These are phyloP conservation scores for Ophiostoma angusticollis DNA, from an alignment of 2,329 filamentous ascomycete genomes.

Conservation along the genomic window DNA sequence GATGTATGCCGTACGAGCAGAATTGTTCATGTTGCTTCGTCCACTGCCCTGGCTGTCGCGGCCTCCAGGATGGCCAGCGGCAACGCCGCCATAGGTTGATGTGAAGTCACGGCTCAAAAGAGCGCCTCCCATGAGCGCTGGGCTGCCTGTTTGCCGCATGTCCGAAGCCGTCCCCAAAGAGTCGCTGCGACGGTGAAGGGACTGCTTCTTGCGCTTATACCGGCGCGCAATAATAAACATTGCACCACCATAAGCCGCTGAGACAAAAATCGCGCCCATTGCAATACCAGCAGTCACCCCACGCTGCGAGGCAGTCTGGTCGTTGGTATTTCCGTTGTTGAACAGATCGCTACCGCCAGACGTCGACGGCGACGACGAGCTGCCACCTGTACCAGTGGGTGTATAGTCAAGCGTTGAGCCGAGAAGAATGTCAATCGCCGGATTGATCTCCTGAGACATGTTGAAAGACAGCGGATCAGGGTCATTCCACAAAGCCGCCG, in stretches of 20 bases:
- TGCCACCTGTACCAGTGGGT: slow-evolving; percentile 24
- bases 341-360: slow-evolving; percentile 22
- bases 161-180: slow-evolving; percentile 51
- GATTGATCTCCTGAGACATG: slow-evolving; percentile 72
- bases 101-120: slow-evolving; percentile 42
- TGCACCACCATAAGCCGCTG: slow-evolving; percentile 77
- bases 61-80: slow-evolving; percentile 30
- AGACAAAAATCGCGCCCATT: slow-evolving; percentile 63
- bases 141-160: slow-evolving; percentile 44
- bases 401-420: slow-evolving; percentile 30
- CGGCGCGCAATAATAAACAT: slow-evolving; percentile 89
- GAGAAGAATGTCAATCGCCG: slow-evolving; percentile 55
- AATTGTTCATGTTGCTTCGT: slow-evolving; percentile 38
- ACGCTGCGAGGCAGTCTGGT: slow-evolving; percentile 44
- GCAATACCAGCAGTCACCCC: slow-evolving; percentile 59
- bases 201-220: slow-evolving; percentile 74
- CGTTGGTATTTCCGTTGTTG: slow-evolving; percentile 24
- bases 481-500: slow-evolving; percentile 64
- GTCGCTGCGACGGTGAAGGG: slow-evolving; percentile 65
- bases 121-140: slow-evolving; percentile 58
- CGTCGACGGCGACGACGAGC: slow-evolving; percentile 21
- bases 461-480: slow-evolving; percentile 51
- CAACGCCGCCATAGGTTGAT: slow-evolving; percentile 38
- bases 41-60: slow-evolving; percentile 46
- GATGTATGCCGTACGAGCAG: slow-evolving; percentile 52